Evolutionary conservation across 163 green algal species (phyloP).

Genomic region (Scenedesmus sp.): DNA sequence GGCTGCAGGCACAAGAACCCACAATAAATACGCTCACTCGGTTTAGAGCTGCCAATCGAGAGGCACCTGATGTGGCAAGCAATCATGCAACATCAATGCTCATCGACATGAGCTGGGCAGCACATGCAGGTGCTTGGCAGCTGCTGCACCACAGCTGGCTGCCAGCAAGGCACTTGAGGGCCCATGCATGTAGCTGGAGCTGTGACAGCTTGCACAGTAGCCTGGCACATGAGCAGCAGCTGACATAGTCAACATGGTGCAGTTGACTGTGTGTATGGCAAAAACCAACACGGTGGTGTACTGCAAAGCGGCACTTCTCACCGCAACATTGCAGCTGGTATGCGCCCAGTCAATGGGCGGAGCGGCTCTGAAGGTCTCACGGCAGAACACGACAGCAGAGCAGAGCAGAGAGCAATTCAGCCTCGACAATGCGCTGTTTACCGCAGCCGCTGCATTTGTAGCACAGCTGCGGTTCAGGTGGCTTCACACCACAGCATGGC

Average conservation of each 20-base stretch:
- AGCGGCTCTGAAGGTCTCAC: not conserved
- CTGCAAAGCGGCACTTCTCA: not conserved
- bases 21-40: too few species aligned
- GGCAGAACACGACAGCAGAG: not conserved
- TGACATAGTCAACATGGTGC: too few species aligned
- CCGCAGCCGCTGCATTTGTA: not conserved
- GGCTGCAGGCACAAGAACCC: not conserved
- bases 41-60: too few species aligned
- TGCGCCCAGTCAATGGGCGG: not conserved
- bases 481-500: not conserved
- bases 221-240: not conserved
- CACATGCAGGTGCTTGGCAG: too few species aligned
- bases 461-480: not conserved
- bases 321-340: not conserved
- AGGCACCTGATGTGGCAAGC: too few species aligned
- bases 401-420: not conserved
- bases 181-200: too few species aligned
- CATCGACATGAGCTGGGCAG: too few species aligned
- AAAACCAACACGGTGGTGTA: not conserved
- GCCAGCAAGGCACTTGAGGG: too few species aligned
- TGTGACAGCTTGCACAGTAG: too few species aligned
- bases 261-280: too few species aligned
- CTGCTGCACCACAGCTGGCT: not conserved
- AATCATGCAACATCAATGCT: too few species aligned
- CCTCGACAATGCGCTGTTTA: not conserved